phyloP scores from a whole-genome alignment of 768 basidiomycete species.

The Hericium coralloides region DNA sequence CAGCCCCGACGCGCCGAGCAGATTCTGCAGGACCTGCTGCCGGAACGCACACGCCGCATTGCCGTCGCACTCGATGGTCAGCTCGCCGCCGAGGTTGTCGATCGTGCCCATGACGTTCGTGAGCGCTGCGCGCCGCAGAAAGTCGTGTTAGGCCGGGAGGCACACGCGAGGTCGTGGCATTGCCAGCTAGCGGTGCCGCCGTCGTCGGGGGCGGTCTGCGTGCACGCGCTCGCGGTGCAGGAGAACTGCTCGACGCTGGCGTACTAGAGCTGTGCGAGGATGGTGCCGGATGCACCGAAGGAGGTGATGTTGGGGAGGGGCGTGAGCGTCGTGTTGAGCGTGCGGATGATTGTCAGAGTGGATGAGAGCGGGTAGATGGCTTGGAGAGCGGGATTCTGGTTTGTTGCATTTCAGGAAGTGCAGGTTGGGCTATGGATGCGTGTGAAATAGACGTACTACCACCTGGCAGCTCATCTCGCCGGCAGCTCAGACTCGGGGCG shows the following conservation, averaged over 20 bases:
- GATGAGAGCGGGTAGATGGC: constrained; percentile 61
- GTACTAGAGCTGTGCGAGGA: constrained; percentile 71
- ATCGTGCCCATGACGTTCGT: constrained; percentile 54
- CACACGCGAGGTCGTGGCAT: constrained; percentile 69
- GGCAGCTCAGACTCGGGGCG: constrained; percentile 64
- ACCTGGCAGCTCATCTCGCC: constrained; percentile 84
- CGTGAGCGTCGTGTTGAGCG: constrained; percentile 57
- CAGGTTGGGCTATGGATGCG: neutral
- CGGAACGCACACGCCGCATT: constrained; percentile 67
- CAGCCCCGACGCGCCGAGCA: constrained; percentile 54
- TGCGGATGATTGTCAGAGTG: constrained; percentile 72
- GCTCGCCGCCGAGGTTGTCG: constrained; percentile 51
- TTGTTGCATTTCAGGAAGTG: neutral
- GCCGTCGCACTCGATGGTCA: constrained; percentile 58
- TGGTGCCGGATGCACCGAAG: constrained; percentile 42
- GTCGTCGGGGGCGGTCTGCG: constrained; percentile 38
- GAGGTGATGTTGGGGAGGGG: constrained; percentile 56
- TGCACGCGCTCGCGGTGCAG: constrained; percentile 66
- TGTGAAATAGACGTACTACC: constrained; percentile 31
- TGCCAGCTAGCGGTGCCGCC: constrained; percentile 51
- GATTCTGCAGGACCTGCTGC: constrained; percentile 49
- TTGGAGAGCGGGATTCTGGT: constrained; percentile 79
- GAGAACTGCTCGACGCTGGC: constrained; percentile 84
- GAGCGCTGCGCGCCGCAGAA: constrained; percentile 59
- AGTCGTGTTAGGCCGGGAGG: constrained; percentile 54